Evolutionary conservation across 2,329 filamentous ascomycete species (phyloP).

Genomic region (Penicillium italicum): DNA sequence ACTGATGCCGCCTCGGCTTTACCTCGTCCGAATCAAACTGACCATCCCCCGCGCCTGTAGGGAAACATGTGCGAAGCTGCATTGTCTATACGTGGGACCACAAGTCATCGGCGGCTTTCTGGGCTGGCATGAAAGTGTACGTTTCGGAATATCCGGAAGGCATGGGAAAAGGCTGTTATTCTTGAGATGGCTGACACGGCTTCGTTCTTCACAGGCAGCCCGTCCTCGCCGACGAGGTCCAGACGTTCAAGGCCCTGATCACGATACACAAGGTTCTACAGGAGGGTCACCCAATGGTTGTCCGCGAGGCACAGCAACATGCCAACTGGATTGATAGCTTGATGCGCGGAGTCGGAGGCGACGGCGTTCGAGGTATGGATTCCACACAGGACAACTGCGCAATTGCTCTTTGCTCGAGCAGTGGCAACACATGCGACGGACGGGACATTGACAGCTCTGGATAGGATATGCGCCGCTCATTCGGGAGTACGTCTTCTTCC

Average conservation of each 20-base stretch:
- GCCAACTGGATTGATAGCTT: slow-evolving; percentile 89
- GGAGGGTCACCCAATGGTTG: slow-evolving; percentile 83
- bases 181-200: slow-evolving; percentile 9
- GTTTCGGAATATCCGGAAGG: slow-evolving; percentile 34
- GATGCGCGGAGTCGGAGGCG: slow-evolving; percentile 74
- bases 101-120: slow-evolving; percentile 91
- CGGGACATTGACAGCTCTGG: slow-evolving; percentile 10
- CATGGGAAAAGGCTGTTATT: background rate
- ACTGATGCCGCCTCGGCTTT: slow-evolving; percentile 8
- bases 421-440: background rate
- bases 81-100: slow-evolving; percentile 99
- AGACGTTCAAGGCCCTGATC: slow-evolving; percentile 98
- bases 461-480: slow-evolving; percentile 82
- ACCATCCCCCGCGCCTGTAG: slow-evolving; percentile 34
- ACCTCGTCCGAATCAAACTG: slow-evolving; percentile 1
- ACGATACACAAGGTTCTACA: slow-evolving; percentile 97
- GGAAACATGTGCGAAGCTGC: slow-evolving; percentile 94
- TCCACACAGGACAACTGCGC: background rate
- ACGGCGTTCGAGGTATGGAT: slow-evolving; percentile 69
- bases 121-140: slow-evolving; percentile 97
- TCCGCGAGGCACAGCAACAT: slow-evolving; percentile 86
- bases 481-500: slow-evolving; percentile 92
- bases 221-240: slow-evolving; percentile 96
- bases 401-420: background rate
- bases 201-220: slow-evolving; percentile 63